These are phyloP conservation scores for Trichoderma gracile DNA, from an alignment of 2,329 filamentous ascomycete species.

Conservation along the genomic window DNA sequence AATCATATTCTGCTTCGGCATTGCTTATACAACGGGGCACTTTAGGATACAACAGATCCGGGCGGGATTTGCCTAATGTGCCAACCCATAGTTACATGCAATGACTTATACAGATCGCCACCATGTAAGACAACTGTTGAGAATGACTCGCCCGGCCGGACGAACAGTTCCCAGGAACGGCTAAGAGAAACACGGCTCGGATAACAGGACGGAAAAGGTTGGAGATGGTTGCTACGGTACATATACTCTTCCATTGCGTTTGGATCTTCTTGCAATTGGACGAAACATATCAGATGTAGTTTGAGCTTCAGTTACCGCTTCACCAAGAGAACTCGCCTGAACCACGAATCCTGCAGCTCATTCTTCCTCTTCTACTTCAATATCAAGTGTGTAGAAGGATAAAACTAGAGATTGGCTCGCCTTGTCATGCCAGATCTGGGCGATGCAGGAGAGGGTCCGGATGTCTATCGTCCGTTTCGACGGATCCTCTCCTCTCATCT, in stretches of 20 bases:
- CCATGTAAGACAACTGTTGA: background rate
- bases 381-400: too few species aligned
- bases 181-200: background rate
- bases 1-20: too few species aligned
- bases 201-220: background rate
- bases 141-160: background rate
- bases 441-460: background rate
- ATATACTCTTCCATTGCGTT: background rate
- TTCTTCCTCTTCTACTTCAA: too few species aligned
- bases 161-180: background rate
- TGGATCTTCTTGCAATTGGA: background rate
- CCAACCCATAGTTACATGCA: background rate
- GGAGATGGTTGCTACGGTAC: background rate
- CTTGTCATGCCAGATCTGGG: background rate
- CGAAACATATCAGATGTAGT: background rate
- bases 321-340: too few species aligned
- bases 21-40: too few species aligned
- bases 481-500: background rate
- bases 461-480: background rate
- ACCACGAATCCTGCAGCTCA: too few species aligned
- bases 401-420: background rate
- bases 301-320: too few species aligned
- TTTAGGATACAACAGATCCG: too few species aligned
- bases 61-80: too few species aligned
- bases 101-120: too few species aligned